Evolutionary conservation across 257 asterid genomes (phyloP).

Genomic region (Nicotiana obtusifolia): DNA sequence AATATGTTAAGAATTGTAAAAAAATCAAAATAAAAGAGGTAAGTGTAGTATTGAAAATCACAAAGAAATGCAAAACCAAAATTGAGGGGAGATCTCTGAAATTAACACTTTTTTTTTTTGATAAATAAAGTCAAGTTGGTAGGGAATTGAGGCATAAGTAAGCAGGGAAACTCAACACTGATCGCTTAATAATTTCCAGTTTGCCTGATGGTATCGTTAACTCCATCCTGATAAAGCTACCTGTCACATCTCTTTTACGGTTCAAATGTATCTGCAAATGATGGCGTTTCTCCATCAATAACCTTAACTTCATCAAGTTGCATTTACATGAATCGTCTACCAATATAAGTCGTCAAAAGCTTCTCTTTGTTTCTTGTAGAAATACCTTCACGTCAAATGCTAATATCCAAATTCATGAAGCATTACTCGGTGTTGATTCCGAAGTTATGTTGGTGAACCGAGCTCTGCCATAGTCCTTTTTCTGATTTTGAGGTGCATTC

Average conservation of each 20-base stretch:
- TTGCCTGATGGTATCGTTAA: neutral
- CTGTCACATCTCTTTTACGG: neutral
- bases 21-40: no score
- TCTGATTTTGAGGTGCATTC: no score
- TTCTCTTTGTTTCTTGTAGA: neutral
- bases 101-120: no score
- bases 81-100: no score
- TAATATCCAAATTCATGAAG: neutral
- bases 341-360: neutral
- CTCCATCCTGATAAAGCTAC: neutral
- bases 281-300: neutral
- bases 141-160: no score
- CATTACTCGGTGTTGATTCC: neutral
- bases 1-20: no score
- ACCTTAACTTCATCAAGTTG: neutral
- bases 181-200: neutral
- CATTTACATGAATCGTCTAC: neutral
- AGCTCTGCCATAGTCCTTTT: no score
- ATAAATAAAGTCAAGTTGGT: no score
- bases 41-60: no score
- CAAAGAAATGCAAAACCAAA: no score
- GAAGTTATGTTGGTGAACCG: neutral
- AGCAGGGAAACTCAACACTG: no score
- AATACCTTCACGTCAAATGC: neutral
- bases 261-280: neutral